Evolutionary conservation across 2,329 filamentous ascomycete species (phyloP), one percentile per base, ranked within the genome.

Genomic region (Meredithiella fracta): DNA sequence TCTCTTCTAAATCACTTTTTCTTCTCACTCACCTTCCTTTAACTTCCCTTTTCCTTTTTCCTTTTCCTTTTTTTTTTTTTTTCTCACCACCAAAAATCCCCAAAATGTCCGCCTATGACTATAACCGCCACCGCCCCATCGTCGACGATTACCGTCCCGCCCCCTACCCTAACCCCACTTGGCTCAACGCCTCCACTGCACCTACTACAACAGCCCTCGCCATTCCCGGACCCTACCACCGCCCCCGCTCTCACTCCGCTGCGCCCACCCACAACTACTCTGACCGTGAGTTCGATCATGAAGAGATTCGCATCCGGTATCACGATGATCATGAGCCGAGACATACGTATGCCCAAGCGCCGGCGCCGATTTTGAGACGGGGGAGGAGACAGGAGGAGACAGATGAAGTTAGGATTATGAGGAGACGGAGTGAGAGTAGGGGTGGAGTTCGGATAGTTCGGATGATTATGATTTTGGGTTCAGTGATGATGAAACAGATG

Each of bases 401-500:
- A n/a, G 49, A 50, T 26, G 47, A 25, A 7, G 29, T 51, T 29
- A 29, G 49, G 22, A 51, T 22, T 29, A 51, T 9, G 23, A 34
- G 25, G 15, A 57, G 40, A 40, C 51, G 17, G 14, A 52, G 31
- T 53, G 25, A 34, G 49, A 51, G 26, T 51, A 23, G 15, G 49
- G 49, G 23, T 34, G 47, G 53, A 55, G 6, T 42, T 7, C 25
- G 11, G 50, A 44, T 22, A 44, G 40, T 26, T 40, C 20, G 14
- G 47, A 51, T 38, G 25, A 42, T 14, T 22, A 38, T 47, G 53
- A 47, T 5, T 50, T 38, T 11, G 51, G 44, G 7, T 26, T 47
- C 14, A 22, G 34, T 26, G 44, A 51, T 22, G 47, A 26, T 6
- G 52, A 49, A 2, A 34, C 31, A 20, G 56, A 54, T 3, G 17